These are phyloP conservation scores for Limonomyces culmigenus DNA, from an alignment of 1,284 basidiomycete species.

Conservation along the genomic window DNA sequence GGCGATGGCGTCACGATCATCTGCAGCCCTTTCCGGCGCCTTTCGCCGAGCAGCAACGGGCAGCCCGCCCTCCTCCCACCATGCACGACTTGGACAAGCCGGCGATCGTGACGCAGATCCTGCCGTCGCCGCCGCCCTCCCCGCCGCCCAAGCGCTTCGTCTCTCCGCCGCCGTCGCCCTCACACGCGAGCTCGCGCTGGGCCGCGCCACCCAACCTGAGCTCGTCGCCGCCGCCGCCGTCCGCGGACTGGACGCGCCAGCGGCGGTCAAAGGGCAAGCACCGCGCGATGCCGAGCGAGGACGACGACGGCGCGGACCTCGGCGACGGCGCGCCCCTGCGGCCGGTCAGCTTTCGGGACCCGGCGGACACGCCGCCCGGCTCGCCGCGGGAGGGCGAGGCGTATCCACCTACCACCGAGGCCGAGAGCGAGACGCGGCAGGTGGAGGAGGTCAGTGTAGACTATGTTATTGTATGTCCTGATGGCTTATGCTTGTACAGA, in stretches of 20 bases:
- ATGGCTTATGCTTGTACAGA: conserved; percentile 24
- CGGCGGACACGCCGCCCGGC: neutral
- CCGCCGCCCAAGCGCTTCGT: conserved; percentile 21
- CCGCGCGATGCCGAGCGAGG: neutral
- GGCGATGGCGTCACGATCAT: too few species aligned
- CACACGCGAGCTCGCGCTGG: conserved; percentile 14
- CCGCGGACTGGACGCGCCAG: conserved; percentile 12
- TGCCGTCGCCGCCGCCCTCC: conserved; percentile 21
- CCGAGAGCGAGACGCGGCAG: conserved; percentile 43
- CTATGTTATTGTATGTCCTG: neutral
- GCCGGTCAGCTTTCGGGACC: neutral
- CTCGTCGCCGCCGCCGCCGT: conserved; percentile 4
- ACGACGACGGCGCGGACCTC: neutral
- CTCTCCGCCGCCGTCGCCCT: conserved; percentile 29
- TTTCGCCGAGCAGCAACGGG: neutral
- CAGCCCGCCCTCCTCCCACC: neutral
- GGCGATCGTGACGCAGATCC: conserved; percentile 3
- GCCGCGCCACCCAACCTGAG: conserved; percentile 3
- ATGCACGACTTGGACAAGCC: neutral
- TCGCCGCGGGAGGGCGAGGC: conserved; percentile 6
- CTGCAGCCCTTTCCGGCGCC: neutral
- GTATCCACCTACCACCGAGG: conserved; percentile 53
- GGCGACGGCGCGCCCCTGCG: neutral
- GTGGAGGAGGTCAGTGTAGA: conserved; percentile 45
- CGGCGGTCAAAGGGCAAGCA: conserved; percentile 5